phyloP scores from a whole-genome alignment of 2,329 filamentous ascomycete species.

The Fusarium dlaminii region DNA sequence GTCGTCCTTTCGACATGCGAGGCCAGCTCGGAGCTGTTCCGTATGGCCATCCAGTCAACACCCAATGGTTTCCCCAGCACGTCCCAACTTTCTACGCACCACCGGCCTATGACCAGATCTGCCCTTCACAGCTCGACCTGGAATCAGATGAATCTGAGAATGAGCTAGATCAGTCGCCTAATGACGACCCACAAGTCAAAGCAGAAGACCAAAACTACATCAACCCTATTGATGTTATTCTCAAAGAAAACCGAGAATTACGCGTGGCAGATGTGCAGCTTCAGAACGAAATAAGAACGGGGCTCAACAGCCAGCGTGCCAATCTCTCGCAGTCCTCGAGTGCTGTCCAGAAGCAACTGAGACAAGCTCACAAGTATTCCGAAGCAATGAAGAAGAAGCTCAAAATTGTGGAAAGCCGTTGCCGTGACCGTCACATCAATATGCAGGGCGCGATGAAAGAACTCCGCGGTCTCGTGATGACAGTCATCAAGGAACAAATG shows the following conservation, averaged over 20 bases:
- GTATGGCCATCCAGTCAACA: not conserved
- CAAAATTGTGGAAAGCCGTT: not conserved
- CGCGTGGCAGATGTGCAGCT: not conserved
- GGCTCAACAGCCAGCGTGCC: not conserved
- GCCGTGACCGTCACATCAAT: not conserved
- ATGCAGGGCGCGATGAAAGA: not conserved
- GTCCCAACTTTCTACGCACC: too few species aligned
- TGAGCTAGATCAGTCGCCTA: too few species aligned
- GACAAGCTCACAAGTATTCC: not conserved
- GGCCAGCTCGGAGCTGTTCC: not conserved
- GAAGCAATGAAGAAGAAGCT: not conserved
- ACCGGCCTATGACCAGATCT: not conserved
- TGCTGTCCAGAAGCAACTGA: not conserved
- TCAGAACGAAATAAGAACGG: not conserved
- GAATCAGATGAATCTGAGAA: not conserved
- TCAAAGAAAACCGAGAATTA: not conserved
- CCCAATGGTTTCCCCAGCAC: not conserved
- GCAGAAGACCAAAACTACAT: too few species aligned
- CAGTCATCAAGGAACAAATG: not conserved
- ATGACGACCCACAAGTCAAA: not conserved
- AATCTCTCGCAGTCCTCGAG: not conserved
- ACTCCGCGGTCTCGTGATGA: not conserved
- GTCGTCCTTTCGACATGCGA: not conserved
- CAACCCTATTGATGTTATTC: fast-evolving
- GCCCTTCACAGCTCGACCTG: not conserved